Base-by-base conservation (phyloP, 2,329 filamentous ascomycete genomes). In the Colletotrichum cuscutae region DNA sequence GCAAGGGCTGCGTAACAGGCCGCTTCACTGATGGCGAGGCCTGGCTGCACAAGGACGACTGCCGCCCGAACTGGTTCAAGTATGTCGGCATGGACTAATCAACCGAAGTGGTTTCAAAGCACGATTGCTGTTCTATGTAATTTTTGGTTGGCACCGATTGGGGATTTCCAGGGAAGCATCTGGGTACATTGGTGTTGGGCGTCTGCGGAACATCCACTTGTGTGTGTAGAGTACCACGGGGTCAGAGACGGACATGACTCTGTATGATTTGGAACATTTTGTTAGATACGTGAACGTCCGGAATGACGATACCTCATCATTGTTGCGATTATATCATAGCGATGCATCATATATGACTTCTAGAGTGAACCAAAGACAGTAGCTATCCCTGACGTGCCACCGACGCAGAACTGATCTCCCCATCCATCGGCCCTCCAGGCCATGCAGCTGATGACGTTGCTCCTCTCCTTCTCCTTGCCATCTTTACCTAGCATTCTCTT, bases 41-140 rank as follows among this genome's bases (percentile, higher is more conserved):
- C 35, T 98, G 91, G 87, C 86, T 99, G 58, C 90, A 95, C 78
- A 92, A 93, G 79, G 97, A 99, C 82, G 97, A 99, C 82, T 99
- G 97, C 83, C 89, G 97, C 74, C 94, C 96, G 22, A 95, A 95
- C 81, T 99, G 97, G 94, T 98, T 99, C 89, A 97, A 98, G 85
- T 97, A 94, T 79, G 94, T 93, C 24, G 94, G 95, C 65, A 94
- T 93, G 88, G 91, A 91, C 79, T 97, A 83, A 86, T 74, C 12
- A 59, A 37, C 28, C n/a, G 9, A 67, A 22, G 35, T 42, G 11
- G 30, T 32, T 42, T 42, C 3, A 42, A 67, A 24, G 63, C 37
- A 49, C 35, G 61, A 49, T 54, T 64, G 49, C 37, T 68, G 54
- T 68, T 74, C 62, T 68, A 46, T 57, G 42, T 72, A 63, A 63